Percentiles rank a stretch among this genome's conserved stretches.
Evolutionary conservation across 2,329 filamentous ascomycete species (phyloP).

Genomic region (Colletotrichum echinochloae): DNA sequence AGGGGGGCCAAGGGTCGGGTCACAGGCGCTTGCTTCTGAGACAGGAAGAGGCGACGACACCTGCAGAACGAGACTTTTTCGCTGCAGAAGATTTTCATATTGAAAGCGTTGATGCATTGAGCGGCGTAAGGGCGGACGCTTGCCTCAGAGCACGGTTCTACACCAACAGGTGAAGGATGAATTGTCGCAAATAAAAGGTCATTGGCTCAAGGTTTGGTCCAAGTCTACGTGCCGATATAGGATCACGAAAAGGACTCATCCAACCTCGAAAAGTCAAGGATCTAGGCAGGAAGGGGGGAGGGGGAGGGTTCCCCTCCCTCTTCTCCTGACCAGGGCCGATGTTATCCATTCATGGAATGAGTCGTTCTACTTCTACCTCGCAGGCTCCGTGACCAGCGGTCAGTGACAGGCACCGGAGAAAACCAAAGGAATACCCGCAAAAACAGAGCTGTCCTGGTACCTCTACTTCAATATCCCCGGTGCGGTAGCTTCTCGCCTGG

Average conservation of each 20-base stretch:
- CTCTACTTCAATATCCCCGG: slow-evolving; percentile 26
- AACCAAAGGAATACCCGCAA: slow-evolving; percentile 14
- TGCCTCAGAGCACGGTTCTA: background rate
- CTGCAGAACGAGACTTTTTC: slow-evolving; percentile 19
- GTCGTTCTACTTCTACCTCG: slow-evolving; percentile 30
- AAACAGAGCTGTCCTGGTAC: slow-evolving; percentile 23
- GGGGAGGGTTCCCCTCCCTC: background rate
- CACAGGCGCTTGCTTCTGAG: slow-evolving; percentile 21
- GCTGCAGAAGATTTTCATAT: slow-evolving; percentile 35
- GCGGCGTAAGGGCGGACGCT: background rate
- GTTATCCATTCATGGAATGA: slow-evolving; percentile 24
- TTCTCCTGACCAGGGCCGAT: slow-evolving; percentile 14
- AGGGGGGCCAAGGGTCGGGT: background rate
- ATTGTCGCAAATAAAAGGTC: background rate
- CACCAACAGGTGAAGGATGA: background rate
- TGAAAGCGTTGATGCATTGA: background rate
- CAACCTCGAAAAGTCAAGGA: background rate
- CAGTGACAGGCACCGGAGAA: background rate
- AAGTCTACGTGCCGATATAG: slow-evolving; percentile 30
- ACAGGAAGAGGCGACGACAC: background rate
- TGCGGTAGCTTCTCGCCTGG: background rate
- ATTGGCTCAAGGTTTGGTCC: background rate
- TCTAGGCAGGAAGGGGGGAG: background rate
- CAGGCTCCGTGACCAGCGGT: background rate
- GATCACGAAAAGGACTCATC: slow-evolving; percentile 35